A percentile compares a stretch with the other conserved stretches of the same genome.
Conservation (phyloP, 2,329 filamentous ascomycete genomes). For the Claviceps spartinae region DNA sequence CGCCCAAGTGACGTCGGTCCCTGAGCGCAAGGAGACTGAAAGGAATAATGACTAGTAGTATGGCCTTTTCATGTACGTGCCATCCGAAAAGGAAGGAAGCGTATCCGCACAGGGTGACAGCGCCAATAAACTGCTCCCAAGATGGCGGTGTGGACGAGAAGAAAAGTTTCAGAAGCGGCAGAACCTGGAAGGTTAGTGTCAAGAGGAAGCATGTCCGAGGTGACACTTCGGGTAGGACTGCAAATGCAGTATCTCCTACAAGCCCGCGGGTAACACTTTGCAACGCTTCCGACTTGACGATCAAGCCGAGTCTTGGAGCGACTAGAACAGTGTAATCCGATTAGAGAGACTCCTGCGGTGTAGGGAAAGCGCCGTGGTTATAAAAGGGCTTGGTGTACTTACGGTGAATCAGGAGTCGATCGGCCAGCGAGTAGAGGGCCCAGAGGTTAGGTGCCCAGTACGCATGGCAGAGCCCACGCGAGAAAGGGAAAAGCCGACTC, state of each 20-base stretch:
- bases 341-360: background rate
- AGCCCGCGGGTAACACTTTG: conserved; percentile 85
- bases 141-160: conserved; percentile 41
- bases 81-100: conserved; percentile 95
- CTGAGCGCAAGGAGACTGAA: conserved; percentile 86
- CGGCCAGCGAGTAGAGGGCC: conserved; percentile 89
- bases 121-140: conserved; percentile 82
- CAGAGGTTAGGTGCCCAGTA: conserved; percentile 98
- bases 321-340: conserved; percentile 32
- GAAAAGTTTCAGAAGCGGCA: conserved; percentile 75
- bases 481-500: conserved; percentile 82
- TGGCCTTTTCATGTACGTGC: conserved; percentile 97
- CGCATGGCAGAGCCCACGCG: conserved; percentile 83
- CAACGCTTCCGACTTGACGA: conserved; percentile 60
- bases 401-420: conserved; percentile 73
- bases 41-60: conserved; percentile 85
- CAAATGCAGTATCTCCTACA: conserved; percentile 87
- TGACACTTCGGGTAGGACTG: conserved; percentile 76
- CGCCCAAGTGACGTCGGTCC: conserved; percentile 79
- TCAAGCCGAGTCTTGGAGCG: conserved; percentile 65
- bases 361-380: background rate
- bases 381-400: conserved; percentile 18
- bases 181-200: conserved; percentile 68
- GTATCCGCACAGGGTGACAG: conserved; percentile 85
- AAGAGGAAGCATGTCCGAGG: conserved; percentile 68